Conservation (phyloP, 75 land plant genomes). For the Selaginella moellendorffii region DNA sequence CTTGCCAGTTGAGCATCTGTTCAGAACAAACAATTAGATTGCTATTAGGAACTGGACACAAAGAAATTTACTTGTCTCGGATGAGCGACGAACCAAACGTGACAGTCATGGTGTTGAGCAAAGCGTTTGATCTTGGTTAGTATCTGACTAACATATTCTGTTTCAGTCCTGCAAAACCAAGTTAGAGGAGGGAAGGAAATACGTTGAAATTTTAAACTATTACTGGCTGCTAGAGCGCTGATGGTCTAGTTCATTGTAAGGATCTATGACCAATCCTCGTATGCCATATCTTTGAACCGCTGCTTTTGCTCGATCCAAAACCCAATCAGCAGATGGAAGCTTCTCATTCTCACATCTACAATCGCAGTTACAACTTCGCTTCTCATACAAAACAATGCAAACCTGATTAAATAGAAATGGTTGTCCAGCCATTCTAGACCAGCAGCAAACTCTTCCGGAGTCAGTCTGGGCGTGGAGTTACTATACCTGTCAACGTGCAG, state of each 20-base stretch:
- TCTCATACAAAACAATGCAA: background rate
- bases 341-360: conserved; percentile 77
- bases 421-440: conserved; percentile 81
- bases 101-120: conserved; percentile 91
- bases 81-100: conserved; percentile 99
- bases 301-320: conserved; percentile 70
- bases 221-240: conserved; percentile 61
- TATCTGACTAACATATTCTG: conserved; percentile 95
- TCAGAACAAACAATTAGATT: background rate
- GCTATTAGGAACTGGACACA: background rate
- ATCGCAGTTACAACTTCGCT: background rate
- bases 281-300: conserved; percentile 90
- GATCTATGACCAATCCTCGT: conserved; percentile 91
- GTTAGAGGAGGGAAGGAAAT: background rate
- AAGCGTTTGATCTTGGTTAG: conserved; percentile 83
- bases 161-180: conserved; percentile 59
- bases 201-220: conserved; percentile 13
- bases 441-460: conserved; percentile 41
- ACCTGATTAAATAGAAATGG: conserved; percentile 73
- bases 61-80: conserved; percentile 61
- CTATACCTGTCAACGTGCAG: conserved; percentile 66
- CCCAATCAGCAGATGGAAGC: conserved; percentile 84
- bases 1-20: conserved; percentile 70
- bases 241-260: conserved; percentile 98
- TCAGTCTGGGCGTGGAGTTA: conserved; percentile 40